Evolutionary conservation across 2,329 filamentous ascomycete species (phyloP), one percentile per base, ranked within the genome.

Genomic region (Lasiodiplodia citricola): DNA sequence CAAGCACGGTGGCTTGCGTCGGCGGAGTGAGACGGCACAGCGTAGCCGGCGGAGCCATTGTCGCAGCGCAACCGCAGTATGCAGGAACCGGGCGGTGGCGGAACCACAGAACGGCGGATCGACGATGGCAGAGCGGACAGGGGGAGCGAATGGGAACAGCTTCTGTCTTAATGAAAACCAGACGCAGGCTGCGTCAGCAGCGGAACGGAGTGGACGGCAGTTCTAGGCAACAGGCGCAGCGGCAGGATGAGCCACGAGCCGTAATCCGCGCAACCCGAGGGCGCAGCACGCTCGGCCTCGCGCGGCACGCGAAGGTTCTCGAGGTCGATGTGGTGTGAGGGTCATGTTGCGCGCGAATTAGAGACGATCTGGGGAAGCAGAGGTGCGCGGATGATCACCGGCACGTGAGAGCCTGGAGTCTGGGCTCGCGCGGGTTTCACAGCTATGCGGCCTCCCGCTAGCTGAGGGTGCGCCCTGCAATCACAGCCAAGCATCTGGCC

Each of bases 181-280:
- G 47, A 64, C 60, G 31, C 60, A 28, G 47, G 57, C 60, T 64
- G 60, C 60, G 60, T 64, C 60, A 64, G 60, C 60, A 51, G 38
- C 44, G 47, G 47, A 14, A 37, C 60, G 60, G 60, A 51, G 31
- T 38, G 23, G 31, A 3, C 37, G 55, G 55, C 55, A 25, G 35
- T n/a, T 51, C 25, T 25, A 50, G 57, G 57, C 57, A 60, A 38
- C 56, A 60, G 14, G 21, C 23, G 57, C 57, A 60, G 37, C 57
- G 25, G 57, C 57, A 47, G 13, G 25, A 35, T 11, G 18, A 35
- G 13, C 31, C 23, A 18, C 31, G 25, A 35, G 18, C 31, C 55
- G 38, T 21, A 57, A 14, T 57, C 35, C 55, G 55, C 55, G 55
- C 55, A 57, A 13, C 25, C 51, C 51, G 51, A 25, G 51, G 51